Base-by-base conservation (phyloP, 805 yeast genomes). In the Brettanomyces nanus region DNA sequence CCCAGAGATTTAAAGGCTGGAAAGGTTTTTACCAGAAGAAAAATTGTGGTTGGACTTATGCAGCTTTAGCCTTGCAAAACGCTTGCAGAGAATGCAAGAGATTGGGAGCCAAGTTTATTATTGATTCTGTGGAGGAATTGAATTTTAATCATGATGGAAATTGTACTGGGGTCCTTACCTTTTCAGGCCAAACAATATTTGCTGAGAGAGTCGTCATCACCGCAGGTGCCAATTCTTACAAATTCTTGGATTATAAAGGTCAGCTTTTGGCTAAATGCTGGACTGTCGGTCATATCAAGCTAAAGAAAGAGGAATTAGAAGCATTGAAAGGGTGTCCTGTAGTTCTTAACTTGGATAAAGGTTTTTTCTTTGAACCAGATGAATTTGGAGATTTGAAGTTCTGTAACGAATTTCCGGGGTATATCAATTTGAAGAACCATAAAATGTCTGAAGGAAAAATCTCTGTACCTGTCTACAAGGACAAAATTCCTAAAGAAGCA, bases 281-380 rank as follows among this genome's bases (percentile, higher is more conserved):
- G 65, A 60, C 69, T 11, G 61, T 65, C 25, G 70, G 61, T 14
- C 71, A 65, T 41, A 58, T 65, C 25, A 53, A 56, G 44, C 40
- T 65, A 6, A n/a, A n/a, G n/a, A n/a, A n/a, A n/a, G n/a, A n/a
- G 2, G n/a, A n/a, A n/a, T n/a, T n/a, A n/a, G n/a, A n/a, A n/a
- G n/a, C n/a, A n/a, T n/a, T n/a, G n/a, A 58, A 50, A n/a, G n/a
- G n/a, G n/a, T n/a, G n/a, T 6, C 71, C 70, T 1, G 68, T 65
- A 11, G 47, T 65, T 13, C 40, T 62, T 15, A 61, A 61, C 35
- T 40, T 49, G 19, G 68, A 64, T 26, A 54, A 55, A 37, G 70
- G 71, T 0, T 66, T 64, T 47, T 53, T 64, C 30, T 64, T 66
- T 40, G 69, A 65, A 37, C 67, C 69, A 6, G 68, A 62, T 42